phyloP scores from a whole-genome alignment of 75 land plant genomes.

The Chamaecyparis obtusa region DNA sequence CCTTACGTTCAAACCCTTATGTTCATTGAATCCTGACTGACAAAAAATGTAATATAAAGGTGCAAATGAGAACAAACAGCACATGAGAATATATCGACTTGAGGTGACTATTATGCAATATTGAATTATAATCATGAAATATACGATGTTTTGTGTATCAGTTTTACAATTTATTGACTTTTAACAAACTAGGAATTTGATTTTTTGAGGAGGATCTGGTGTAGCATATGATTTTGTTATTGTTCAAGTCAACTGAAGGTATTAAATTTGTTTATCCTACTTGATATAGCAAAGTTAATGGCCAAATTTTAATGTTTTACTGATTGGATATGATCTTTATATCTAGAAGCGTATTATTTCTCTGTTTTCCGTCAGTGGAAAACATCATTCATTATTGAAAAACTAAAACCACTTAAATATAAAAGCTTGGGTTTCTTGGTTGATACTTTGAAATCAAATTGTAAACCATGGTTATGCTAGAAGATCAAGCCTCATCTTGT shows the following conservation, averaged over 20 bases:
- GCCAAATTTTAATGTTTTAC: not conserved
- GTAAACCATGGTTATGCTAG: not conserved
- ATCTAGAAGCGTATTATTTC: not conserved
- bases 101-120: not conserved
- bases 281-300: not conserved
- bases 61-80: not conserved
- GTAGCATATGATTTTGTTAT: not conserved
- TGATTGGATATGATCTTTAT: not conserved
- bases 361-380: not conserved
- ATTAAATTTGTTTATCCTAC: not conserved
- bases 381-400: too few species aligned
- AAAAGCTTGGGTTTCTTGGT: not conserved
- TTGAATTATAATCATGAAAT: not conserved
- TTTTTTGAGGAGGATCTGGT: not conserved
- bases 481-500: not conserved
- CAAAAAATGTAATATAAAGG: not conserved
- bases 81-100: not conserved
- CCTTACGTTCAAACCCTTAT: not conserved
- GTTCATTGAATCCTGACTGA: not conserved
- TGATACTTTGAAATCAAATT: too few species aligned
- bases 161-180: not conserved
- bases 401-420: not conserved
- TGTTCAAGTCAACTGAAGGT: not conserved
- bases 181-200: not conserved
- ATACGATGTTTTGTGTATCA: not conserved